phyloP scores from a whole-genome alignment of 257 asterid genomes.

The Eustoma russellianum region DNA sequence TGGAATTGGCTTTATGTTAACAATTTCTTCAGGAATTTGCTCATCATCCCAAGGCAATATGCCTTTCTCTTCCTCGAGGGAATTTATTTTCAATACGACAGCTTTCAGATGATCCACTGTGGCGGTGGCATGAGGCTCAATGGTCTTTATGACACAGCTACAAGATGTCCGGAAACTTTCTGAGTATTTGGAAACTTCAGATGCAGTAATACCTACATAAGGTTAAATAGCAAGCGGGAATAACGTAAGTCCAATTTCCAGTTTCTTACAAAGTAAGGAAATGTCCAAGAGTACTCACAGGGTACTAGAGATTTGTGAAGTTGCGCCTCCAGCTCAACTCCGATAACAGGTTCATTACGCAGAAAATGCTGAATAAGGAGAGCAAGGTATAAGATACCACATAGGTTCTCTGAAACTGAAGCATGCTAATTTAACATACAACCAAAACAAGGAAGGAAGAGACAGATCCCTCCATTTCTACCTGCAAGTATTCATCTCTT shows the following conservation, averaged over 20 bases:
- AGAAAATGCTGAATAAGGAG: slow-evolving; percentile 68
- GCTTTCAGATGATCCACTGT: slow-evolving; percentile 58
- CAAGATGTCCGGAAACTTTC: slow-evolving; percentile 58
- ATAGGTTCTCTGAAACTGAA: slow-evolving; percentile 3
- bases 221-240: slow-evolving; percentile 5
- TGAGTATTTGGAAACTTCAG: slow-evolving; percentile 77
- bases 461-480: slow-evolving; percentile 13
- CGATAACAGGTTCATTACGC: slow-evolving; percentile 88
- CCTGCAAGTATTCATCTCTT: slow-evolving; percentile 91
- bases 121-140: slow-evolving; percentile 81
- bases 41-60: slow-evolving; percentile 86
- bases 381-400: slow-evolving; percentile 17
- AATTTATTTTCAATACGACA: slow-evolving; percentile 56
- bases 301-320: slow-evolving; percentile 88
- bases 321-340: slow-evolving; percentile 86
- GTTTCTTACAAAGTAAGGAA: not conserved
- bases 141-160: slow-evolving; percentile 79
- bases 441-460: not conserved
- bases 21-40: slow-evolving; percentile 77
- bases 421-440: not conserved
- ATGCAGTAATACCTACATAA: slow-evolving; percentile 54
- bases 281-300: slow-evolving; percentile 37
- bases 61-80: slow-evolving; percentile 45
- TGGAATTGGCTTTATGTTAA: slow-evolving; percentile 59
- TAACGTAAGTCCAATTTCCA: too few relatives aligned